Percentiles rank a stretch among this genome's conserved stretches.
Conservation (phyloP, 2,329 filamentous ascomycete genomes). For the Balansia obtecta region DNA sequence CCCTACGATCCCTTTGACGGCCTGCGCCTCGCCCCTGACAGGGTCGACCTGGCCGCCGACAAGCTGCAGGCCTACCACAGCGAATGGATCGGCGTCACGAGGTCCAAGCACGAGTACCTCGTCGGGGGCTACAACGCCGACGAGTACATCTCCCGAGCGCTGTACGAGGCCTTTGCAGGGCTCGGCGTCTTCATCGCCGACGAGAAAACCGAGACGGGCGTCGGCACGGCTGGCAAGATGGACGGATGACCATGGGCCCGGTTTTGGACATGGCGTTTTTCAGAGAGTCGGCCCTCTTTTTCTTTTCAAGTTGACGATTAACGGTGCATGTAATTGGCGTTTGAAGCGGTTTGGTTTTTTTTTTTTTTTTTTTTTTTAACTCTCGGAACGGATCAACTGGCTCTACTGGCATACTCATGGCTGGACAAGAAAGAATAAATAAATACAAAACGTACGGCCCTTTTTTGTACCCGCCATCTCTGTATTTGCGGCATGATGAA, state of each 20-base stretch:
- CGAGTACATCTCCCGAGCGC: slow-evolving; percentile 68
- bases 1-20: slow-evolving; percentile 87
- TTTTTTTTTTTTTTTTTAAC: background rate
- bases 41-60: slow-evolving; percentile 45
- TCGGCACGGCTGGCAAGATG: slow-evolving; percentile 28
- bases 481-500: too few species aligned
- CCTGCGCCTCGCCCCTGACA: slow-evolving; percentile 51
- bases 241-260: slow-evolving; percentile 40
- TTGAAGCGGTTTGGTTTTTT: background rate
- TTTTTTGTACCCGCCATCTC: background rate
- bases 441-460: too few species aligned
- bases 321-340: background rate
- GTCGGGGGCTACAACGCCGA: slow-evolving; percentile 74
- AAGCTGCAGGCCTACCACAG: slow-evolving; percentile 57
- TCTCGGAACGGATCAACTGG: too few species aligned
- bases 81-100: slow-evolving; percentile 56
- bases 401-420: too few species aligned
- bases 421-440: too few species aligned
- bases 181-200: slow-evolving; percentile 79
- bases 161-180: slow-evolving; percentile 85
- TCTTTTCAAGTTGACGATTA: background rate
- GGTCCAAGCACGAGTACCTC: slow-evolving; percentile 50
- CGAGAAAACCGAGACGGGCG: slow-evolving; percentile 40
- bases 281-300: too few species aligned
- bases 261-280: slow-evolving; percentile 21